Percentiles rank a stretch among this genome's conserved stretches.
Evolutionary conservation across 768 basidiomycete genomes (phyloP).

Genomic region (Agrocybe pediades): DNA sequence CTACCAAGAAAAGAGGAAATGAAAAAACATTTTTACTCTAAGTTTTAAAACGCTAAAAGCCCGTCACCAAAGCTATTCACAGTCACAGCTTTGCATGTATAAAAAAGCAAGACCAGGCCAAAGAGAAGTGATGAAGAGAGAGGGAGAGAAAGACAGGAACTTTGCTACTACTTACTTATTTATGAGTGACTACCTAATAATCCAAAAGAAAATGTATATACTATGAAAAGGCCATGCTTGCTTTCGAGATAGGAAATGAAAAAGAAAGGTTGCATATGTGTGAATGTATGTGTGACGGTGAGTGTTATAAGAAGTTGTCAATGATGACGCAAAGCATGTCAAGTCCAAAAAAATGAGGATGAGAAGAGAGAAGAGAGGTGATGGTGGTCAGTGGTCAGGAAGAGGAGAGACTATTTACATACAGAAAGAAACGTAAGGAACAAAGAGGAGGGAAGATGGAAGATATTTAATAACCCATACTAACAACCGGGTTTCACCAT

Average conservation of each 20-base stretch:
- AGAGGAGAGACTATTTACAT: slow-evolving; percentile 8
- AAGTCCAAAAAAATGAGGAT: slow-evolving; percentile 7
- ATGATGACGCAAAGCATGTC: too few relatives aligned
- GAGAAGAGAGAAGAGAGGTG: slow-evolving; percentile 5
- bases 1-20: too few relatives aligned
- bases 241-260: slow-evolving; percentile 7
- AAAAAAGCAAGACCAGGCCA: too few relatives aligned
- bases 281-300: slow-evolving; percentile 10
- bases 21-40: too few relatives aligned
- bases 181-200: not conserved
- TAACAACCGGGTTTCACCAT: slow-evolving; percentile 13
- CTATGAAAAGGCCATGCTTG: not conserved
- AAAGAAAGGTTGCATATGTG: not conserved
- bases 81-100: too few relatives aligned
- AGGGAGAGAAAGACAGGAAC: not conserved
- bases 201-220: slow-evolving; percentile 8
- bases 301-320: too few relatives aligned
- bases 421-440: too few relatives aligned
- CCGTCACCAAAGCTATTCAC: too few relatives aligned
- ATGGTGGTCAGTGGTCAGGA: not conserved
- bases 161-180: slow-evolving; percentile 3
- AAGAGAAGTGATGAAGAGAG: not conserved
- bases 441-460: slow-evolving; percentile 5
- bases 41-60: too few relatives aligned
- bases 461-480: slow-evolving; percentile 5